Conservation (phyloP, 148 eudicot genomes). For the Vaccinium vitisidaea region DNA sequence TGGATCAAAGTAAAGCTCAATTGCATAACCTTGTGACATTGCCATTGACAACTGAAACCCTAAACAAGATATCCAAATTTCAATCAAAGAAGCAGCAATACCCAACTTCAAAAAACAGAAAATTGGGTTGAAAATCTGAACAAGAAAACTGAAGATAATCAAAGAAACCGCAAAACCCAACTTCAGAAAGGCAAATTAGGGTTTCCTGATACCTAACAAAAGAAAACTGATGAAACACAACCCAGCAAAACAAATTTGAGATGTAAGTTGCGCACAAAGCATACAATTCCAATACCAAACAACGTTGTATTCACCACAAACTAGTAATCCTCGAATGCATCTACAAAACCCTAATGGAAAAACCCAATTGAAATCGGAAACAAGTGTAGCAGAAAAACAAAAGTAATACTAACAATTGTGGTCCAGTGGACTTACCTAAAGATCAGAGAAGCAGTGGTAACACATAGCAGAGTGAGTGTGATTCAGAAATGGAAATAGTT, state of each 20-base stretch:
- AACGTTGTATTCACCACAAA: not conserved
- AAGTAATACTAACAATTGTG: not conserved
- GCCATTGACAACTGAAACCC: conserved; percentile 4
- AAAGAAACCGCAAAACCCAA: not conserved
- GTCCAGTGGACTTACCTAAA: not conserved
- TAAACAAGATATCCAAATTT: not conserved
- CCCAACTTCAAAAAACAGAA: not conserved
- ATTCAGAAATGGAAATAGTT: not conserved
- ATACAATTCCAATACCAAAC: not conserved
- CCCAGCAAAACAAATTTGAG: not conserved
- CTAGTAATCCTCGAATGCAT: not conserved
- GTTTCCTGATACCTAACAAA: not conserved
- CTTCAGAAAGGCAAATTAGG: not conserved
- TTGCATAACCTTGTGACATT: conserved; percentile 80
- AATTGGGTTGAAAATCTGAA: not conserved
- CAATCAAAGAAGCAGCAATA: not conserved
- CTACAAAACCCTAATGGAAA: not conserved
- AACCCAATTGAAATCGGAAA: conserved; percentile 16
- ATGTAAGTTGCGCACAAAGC: not conserved
- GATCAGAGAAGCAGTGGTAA: not conserved
- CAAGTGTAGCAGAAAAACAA: not conserved
- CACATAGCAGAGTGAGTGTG: not conserved
- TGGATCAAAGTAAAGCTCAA: conserved; percentile 87
- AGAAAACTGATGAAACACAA: not conserved
- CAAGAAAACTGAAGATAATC: not conserved